A percentile compares a stretch with the other conserved stretches of the same genome.
These are phyloP conservation scores for Fusarium sulawesiense DNA, from an alignment of 2,329 filamentous ascomycete species.

Conservation along the genomic window DNA sequence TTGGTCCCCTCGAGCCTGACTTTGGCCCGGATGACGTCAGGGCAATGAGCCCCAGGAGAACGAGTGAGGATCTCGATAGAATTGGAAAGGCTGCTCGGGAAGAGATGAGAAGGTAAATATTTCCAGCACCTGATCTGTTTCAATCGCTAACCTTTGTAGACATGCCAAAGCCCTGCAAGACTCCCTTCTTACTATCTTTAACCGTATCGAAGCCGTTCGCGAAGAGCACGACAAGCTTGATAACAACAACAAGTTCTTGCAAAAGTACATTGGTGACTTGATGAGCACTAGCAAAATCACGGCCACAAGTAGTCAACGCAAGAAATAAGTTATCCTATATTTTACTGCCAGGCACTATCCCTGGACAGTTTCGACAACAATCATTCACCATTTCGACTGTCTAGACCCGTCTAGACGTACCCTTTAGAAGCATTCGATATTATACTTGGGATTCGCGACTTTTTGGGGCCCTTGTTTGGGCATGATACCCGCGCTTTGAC, in stretches of 20 bases:
- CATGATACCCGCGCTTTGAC: slow-evolving; percentile 48
- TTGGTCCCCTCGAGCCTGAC: slow-evolving; percentile 78
- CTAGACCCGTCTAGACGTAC: slow-evolving; percentile 16
- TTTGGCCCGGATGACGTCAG: slow-evolving; percentile 89
- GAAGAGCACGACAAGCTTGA: slow-evolving; percentile 97
- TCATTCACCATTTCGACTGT: slow-evolving; percentile 12
- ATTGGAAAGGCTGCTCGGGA: slow-evolving; percentile 84
- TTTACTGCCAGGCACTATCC: neutral
- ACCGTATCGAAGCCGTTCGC: slow-evolving; percentile 93
- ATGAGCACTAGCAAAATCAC: slow-evolving; percentile 87
- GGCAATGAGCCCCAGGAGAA: slow-evolving; percentile 93
- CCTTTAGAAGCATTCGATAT: slow-evolving; percentile 27
- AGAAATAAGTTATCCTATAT: slow-evolving; percentile 58
- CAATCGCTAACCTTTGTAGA: slow-evolving; percentile 58
- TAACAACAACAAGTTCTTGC: slow-evolving; percentile 95
- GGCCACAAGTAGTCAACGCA: slow-evolving; percentile 62
- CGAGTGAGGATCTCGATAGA: slow-evolving; percentile 89
- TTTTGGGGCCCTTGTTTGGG: slow-evolving; percentile 42
- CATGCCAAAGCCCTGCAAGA: slow-evolving; percentile 91
- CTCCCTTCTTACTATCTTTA: slow-evolving; percentile 87
- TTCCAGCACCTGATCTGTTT: neutral
- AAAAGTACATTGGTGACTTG: slow-evolving; percentile 97
- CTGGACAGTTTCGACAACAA: neutral
- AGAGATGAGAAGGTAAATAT: slow-evolving; percentile 67
- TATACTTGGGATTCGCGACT: slow-evolving; percentile 37